A percentile compares a stretch with the other conserved stretches of the same genome.
phyloP scores from a whole-genome alignment of 352 stramenopile genomes.

The Pythium grandisporangium region DNA sequence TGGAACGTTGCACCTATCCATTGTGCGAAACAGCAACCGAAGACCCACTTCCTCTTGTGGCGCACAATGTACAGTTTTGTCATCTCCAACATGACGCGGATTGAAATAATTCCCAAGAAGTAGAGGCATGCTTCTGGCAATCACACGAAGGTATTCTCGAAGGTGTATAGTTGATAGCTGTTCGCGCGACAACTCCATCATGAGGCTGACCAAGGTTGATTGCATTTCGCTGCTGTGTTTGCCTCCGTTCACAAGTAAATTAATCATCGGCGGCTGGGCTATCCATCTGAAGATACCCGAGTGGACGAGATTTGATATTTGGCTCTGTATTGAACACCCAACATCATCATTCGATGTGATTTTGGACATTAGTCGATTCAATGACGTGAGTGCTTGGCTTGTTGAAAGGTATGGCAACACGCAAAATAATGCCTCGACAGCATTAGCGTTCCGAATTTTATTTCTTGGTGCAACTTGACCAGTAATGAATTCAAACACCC shows the following conservation, averaged over 20 bases:
- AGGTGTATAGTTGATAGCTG: conserved; percentile 40
- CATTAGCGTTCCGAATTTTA: conserved; percentile 52
- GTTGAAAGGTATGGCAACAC: conserved; percentile 28
- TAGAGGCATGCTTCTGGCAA: conserved; percentile 41
- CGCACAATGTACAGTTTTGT: not conserved
- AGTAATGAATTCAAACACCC: conserved; percentile 51
- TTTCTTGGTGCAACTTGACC: conserved; percentile 18
- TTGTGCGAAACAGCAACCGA: conserved; percentile 23
- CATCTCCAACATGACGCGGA: not conserved
- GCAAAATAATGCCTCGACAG: conserved; percentile 38
- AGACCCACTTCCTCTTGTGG: conserved; percentile 31
- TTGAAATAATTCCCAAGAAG: conserved; percentile 20
- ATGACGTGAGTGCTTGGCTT: conserved; percentile 13
- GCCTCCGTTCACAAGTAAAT: conserved; percentile 22
- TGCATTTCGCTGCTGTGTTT: conserved; percentile 21
- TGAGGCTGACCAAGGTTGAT: conserved; percentile 20
- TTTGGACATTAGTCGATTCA: conserved; percentile 35
- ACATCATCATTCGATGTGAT: conserved; percentile 31
- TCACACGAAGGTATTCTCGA: conserved; percentile 37
- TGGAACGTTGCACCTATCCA: conserved; percentile 32
- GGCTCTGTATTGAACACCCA: conserved; percentile 34
- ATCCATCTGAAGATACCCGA: conserved; percentile 56
- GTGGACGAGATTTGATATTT: conserved; percentile 30
- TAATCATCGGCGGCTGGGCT: conserved; percentile 21
- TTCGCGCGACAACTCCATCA: conserved; percentile 33